Evolutionary conservation across 768 basidiomycete species (phyloP).

Genomic region (Podaxis rugospora): DNA sequence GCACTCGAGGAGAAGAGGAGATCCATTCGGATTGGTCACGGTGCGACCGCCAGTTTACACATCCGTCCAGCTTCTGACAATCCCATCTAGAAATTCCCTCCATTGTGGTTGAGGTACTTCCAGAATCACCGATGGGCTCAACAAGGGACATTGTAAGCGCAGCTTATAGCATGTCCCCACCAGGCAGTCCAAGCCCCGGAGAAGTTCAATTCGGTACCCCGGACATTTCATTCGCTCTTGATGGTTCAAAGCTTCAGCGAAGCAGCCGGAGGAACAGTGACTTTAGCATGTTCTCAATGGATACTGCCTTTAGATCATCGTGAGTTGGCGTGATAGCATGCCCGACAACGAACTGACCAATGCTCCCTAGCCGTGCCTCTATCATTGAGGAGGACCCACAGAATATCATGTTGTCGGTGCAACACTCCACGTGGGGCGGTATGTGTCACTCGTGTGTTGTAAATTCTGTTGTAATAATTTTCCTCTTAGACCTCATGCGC

Average conservation of each 20-base stretch:
- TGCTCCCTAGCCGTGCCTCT: constrained; percentile 28
- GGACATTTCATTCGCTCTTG: constrained; percentile 44
- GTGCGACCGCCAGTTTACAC: constrained; percentile 21
- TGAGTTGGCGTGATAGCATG: constrained; percentile 25
- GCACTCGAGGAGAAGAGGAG: constrained; percentile 36
- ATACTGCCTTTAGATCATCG: constrained; percentile 41
- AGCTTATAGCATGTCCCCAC: constrained; percentile 27
- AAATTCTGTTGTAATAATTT: background rate
- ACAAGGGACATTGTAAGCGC: constrained; percentile 55
- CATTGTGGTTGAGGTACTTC: constrained; percentile 61
- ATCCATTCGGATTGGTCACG: constrained; percentile 34
- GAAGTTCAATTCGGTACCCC: constrained; percentile 32
- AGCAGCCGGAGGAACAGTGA: constrained; percentile 54
- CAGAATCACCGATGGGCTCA: constrained; percentile 46
- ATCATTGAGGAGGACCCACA: constrained; percentile 41
- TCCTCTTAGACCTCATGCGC: constrained; percentile 2
- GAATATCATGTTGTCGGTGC: constrained; percentile 52
- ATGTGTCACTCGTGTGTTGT: constrained; percentile 19
- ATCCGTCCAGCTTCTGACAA: background rate
- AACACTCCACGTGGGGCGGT: constrained; percentile 74
- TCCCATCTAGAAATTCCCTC: constrained; percentile 54
- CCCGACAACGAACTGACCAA: background rate
- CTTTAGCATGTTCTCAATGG: constrained; percentile 53
- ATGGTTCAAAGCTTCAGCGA: constrained; percentile 48
- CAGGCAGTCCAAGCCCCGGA: constrained; percentile 36